These are phyloP conservation scores for Pinus tabuliformis DNA, from an alignment of 75 land plant genomes.

Conservation along the genomic window DNA sequence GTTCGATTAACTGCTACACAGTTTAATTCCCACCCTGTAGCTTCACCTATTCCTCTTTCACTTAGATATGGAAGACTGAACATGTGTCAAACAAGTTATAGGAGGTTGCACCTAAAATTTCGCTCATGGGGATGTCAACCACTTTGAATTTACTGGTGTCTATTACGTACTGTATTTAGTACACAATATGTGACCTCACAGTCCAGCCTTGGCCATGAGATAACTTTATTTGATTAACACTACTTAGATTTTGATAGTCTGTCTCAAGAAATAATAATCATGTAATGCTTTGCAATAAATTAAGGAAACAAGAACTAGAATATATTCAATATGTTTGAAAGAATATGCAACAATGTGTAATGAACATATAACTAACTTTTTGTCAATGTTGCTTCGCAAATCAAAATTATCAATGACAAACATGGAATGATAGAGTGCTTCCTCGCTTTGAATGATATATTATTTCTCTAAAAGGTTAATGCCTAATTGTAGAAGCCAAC, in stretches of 20 bases:
- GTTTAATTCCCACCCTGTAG: neutral
- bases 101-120: neutral
- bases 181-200: too few relatives aligned
- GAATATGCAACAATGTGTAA: neutral
- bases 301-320: neutral
- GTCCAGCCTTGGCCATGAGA: neutral
- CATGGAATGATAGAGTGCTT: constrained; percentile 1
- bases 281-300: neutral
- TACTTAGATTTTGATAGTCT: too few relatives aligned
- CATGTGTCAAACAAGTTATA: neutral
- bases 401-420: constrained; percentile 1
- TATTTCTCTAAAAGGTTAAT: neutral
- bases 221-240: neutral
- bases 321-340: neutral
- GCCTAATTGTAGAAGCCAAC: constrained; percentile 23
- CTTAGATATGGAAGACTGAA: neutral
- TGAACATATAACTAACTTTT: neutral
- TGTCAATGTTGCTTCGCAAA: neutral
- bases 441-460: neutral
- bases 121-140: neutral
- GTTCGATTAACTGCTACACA: too few relatives aligned
- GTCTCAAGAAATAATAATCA: neutral
- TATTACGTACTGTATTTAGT: neutral
- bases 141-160: neutral
- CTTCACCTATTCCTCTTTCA: neutral